Conservation (phyloP, 2,329 filamentous ascomycete genomes). For the Cladosporium sp. region DNA sequence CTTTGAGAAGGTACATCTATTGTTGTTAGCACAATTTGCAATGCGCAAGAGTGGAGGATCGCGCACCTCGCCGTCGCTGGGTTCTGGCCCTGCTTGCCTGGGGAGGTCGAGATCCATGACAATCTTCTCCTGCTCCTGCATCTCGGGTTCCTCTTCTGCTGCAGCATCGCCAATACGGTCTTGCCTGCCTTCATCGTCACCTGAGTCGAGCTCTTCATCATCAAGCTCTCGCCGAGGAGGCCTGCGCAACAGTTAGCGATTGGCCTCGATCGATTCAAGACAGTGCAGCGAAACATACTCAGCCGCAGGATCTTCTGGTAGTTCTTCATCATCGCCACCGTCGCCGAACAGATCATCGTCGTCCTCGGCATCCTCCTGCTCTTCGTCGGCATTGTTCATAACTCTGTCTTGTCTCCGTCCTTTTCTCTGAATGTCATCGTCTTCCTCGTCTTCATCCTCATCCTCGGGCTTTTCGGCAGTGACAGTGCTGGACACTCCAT, state of each 20-base stretch:
- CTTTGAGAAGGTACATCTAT: constrained; percentile 65
- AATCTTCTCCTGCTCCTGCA: constrained; percentile 47
- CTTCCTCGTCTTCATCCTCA: constrained; percentile 18
- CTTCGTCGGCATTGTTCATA: constrained; percentile 16
- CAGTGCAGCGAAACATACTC: neutral
- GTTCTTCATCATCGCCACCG: constrained; percentile 32
- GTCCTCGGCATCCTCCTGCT: constrained; percentile 22
- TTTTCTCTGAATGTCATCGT: constrained; percentile 22
- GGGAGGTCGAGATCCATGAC: constrained; percentile 62
- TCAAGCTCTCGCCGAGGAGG: constrained; percentile 47
- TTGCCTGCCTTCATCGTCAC: constrained; percentile 58
- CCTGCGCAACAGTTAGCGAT: neutral
- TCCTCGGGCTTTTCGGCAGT: constrained; percentile 21
- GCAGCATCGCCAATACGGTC: constrained; percentile 55
- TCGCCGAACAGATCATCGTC: constrained; percentile 47
- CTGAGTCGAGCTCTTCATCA: constrained; percentile 60
- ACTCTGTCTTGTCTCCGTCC: constrained; percentile 16
- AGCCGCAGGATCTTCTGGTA: constrained; percentile 16
- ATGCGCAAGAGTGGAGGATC: constrained; percentile 4
- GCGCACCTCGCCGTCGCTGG: constrained; percentile 64
- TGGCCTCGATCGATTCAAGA: neutral
- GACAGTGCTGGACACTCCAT: constrained; percentile 29
- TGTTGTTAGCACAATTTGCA: neutral
- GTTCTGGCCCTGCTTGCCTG: constrained; percentile 66
- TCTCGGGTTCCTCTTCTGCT: constrained; percentile 44